These are phyloP conservation scores for Pyricularia grisea DNA, from an alignment of 2,329 filamentous ascomycete species.

Conservation along the genomic window DNA sequence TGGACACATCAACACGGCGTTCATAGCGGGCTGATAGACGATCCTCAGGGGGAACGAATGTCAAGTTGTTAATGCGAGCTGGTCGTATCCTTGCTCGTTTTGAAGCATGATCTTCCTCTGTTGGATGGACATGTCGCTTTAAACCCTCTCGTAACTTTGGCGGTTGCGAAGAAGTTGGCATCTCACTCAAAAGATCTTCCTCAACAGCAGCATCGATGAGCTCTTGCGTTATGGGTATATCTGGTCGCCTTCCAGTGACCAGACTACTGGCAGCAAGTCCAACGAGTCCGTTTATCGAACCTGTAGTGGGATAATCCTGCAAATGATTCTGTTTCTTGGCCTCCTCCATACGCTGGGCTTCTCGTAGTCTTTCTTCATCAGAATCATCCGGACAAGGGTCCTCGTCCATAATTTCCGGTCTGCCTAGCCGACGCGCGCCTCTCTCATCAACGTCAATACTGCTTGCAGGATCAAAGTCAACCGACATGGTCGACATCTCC, in stretches of 20 bases:
- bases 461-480: conserved; percentile 21
- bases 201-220: conserved; percentile 31
- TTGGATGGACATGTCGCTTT: neutral
- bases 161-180: conserved; percentile 6
- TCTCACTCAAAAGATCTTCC: conserved; percentile 26
- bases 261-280: conserved; percentile 35
- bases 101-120: neutral
- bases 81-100: conserved; percentile 7
- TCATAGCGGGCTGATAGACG: neutral
- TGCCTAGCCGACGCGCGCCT: conserved; percentile 29
- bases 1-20: neutral
- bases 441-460: conserved; percentile 58
- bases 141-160: neutral
- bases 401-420: conserved; percentile 20
- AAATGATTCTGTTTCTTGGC: conserved; percentile 6
- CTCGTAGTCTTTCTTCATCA: conserved; percentile 37
- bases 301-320: neutral
- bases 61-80: neutral
- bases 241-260: conserved; percentile 23
- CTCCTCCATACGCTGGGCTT: conserved; percentile 15
- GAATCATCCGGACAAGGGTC: conserved; percentile 44
- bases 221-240: conserved; percentile 25
- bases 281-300: conserved; percentile 12
- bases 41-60: neutral
- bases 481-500: conserved; percentile 18